Evolutionary conservation across 306 rosid species (phyloP).

Genomic region (Senna tora): DNA sequence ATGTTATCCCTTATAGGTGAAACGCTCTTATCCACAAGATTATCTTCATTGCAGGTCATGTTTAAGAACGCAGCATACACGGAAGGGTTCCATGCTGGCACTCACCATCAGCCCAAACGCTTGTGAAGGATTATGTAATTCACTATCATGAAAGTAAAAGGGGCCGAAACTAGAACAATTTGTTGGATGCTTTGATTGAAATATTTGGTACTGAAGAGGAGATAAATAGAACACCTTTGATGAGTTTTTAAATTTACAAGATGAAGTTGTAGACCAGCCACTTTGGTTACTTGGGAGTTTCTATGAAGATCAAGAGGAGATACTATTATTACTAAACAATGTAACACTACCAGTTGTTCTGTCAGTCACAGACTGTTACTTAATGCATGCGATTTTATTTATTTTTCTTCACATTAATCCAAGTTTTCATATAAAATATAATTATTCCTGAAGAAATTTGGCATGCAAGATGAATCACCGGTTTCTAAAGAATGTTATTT

Average conservation of each 20-base stretch:
- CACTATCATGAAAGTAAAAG: neutral
- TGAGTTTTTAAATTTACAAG: neutral
- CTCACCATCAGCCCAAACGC: slow-evolving; percentile 51
- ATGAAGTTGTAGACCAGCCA: neutral
- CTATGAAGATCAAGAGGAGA: neutral
- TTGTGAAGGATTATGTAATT: slow-evolving; percentile 33
- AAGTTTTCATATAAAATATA: neutral
- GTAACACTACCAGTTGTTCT: neutral
- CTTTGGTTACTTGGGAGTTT: neutral
- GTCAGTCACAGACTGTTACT: neutral
- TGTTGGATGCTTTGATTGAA: slow-evolving; percentile 33
- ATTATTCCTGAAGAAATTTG: neutral
- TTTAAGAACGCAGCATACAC: slow-evolving; percentile 83
- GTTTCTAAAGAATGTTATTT: neutral
- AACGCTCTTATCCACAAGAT: slow-evolving; percentile 20
- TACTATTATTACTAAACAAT: neutral
- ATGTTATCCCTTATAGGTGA: neutral
- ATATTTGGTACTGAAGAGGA: slow-evolving; percentile 15
- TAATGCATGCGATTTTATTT: neutral
- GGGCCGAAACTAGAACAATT: neutral
- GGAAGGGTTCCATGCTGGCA: slow-evolving; percentile 89
- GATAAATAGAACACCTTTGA: slow-evolving; percentile 21
- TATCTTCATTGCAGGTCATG: slow-evolving; percentile 57
- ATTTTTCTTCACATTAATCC: neutral
- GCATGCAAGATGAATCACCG: no score